Percentiles rank a stretch among this genome's conserved stretches.
Evolutionary conservation across 179 eudicot species (phyloP).

Genomic region (Spergularia azorica): DNA sequence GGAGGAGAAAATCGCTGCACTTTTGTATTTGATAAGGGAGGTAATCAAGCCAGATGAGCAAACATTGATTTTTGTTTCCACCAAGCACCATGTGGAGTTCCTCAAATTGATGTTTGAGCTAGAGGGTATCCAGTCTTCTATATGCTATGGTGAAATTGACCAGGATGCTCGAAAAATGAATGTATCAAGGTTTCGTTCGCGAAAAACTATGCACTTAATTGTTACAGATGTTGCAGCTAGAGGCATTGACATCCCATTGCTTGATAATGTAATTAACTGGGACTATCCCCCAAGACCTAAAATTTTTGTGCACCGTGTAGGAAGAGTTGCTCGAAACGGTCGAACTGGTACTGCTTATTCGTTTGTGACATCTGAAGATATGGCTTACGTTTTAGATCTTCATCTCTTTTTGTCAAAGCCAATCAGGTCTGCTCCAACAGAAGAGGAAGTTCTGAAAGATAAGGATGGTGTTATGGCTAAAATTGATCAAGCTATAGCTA

Average conservation of each 20-base stretch:
- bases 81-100: constrained; percentile 90
- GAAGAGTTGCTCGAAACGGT: constrained; percentile 95
- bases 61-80: constrained; percentile 79
- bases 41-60: constrained; percentile 67
- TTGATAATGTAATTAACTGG: constrained; percentile 91
- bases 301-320: constrained; percentile 92
- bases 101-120: constrained; percentile 53
- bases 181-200: constrained; percentile 64
- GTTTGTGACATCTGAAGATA: constrained; percentile 75
- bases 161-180: constrained; percentile 85
- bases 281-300: constrained; percentile 91
- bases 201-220: constrained; percentile 82
- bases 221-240: constrained; percentile 96
- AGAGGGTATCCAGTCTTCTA: constrained; percentile 77
- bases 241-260: constrained; percentile 95
- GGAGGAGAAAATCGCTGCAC: constrained; percentile 87
- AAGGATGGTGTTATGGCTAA: constrained; percentile 50
- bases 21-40: constrained; percentile 79
- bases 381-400: constrained; percentile 84
- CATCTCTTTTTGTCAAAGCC: constrained; percentile 94
- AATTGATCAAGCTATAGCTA: constrained; percentile 65
- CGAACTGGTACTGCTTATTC: constrained; percentile 94
- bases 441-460: constrained; percentile 75
- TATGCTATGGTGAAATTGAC: constrained; percentile 95
- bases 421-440: constrained; percentile 81